Base-by-base conservation (phyloP, 1,139 yeast genomes). In the Scheffersomyces insectosa region DNA sequence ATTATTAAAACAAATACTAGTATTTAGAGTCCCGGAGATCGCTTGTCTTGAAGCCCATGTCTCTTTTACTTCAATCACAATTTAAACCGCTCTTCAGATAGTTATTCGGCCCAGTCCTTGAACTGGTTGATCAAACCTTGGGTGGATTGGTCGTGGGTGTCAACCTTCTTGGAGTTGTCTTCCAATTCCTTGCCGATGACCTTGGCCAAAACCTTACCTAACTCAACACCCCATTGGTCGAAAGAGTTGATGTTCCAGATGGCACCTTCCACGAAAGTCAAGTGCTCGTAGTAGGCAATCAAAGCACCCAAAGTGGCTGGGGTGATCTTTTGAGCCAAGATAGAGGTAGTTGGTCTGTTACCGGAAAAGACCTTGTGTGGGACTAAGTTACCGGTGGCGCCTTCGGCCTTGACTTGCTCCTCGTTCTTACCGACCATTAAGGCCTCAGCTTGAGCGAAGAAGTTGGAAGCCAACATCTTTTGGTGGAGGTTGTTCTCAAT, bases 201-300 rank as follows among this genome's bases (percentile, higher is more conserved):
- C 84, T 93, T 93, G 64, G 99, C 99, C 65, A 93, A 82, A 42
- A 87, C 95, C 78, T 93, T 93, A 68, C 99, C 99, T 61, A 93
- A 86, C 77, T 93, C 99, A 60, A 93, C 99, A 72, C 99, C 99
- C 97, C 98, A 93, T 79, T 93, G 99, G 77, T 93, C 99, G 65
- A 89, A 93, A 13, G 98, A 91, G 82, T 93, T 93, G 77, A 93
- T 91, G 81, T 95, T 93, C 99, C 99, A 93, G 62, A 93, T 73
- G 47, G 99, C 99, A 72, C 99, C 99, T 75, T 93, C 99, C 48
- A 91, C 91, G 72, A 93, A 93, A 33, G 98, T 93, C 46, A 89
- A 80, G 68, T 90, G 97, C 76, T 93, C 99, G 75, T 93, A 93
- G 81, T 93, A 93, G 42, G 96, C 97, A 68, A 93, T 93, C 71